Percentiles rank a stretch among this genome's conserved stretches.
Evolutionary conservation across 1,284 basidiomycete species (phyloP).

Genomic region (Leccinum subspadiceum): DNA sequence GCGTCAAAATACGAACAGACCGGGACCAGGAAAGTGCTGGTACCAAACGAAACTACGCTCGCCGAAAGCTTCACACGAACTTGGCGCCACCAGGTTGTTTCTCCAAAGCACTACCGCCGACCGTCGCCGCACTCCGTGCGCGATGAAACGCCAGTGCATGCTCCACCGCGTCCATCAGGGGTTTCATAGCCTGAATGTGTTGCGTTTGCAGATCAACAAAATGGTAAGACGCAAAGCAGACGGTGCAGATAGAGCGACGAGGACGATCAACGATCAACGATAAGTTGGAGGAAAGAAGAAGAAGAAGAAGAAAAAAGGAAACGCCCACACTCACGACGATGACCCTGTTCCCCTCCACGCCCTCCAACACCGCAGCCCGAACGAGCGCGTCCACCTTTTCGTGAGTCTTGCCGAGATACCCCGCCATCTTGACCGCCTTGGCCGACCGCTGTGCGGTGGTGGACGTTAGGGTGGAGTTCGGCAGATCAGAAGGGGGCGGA

Average conservation of each 20-base stretch:
- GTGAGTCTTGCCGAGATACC: conserved; percentile 73
- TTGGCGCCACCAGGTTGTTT: neutral
- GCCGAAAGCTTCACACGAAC: neutral
- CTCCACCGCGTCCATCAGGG: conserved; percentile 74
- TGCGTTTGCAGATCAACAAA: neutral
- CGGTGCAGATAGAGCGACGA: neutral
- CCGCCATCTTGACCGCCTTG: conserved; percentile 84
- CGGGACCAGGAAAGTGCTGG: neutral
- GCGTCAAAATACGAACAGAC: neutral
- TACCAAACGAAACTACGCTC: neutral
- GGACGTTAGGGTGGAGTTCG: conserved; percentile 36
- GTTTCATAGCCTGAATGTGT: conserved; percentile 70
- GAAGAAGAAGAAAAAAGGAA: neutral
- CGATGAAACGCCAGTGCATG: conserved; percentile 69
- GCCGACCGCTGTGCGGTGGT: conserved; percentile 57
- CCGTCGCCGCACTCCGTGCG: conserved; percentile 11
- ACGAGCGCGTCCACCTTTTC: conserved; percentile 82
- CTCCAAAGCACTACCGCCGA: neutral
- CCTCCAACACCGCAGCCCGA: conserved; percentile 56
- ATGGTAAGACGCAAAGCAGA: neutral
- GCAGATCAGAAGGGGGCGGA: conserved; percentile 65
- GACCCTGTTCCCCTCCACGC: conserved; percentile 63
- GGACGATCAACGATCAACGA: neutral
- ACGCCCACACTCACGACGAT: conserved; percentile 53
- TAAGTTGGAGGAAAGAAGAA: neutral